Base-by-base conservation (phyloP, 441 rosid genomes). In the Pelargonium citronellum region DNA sequence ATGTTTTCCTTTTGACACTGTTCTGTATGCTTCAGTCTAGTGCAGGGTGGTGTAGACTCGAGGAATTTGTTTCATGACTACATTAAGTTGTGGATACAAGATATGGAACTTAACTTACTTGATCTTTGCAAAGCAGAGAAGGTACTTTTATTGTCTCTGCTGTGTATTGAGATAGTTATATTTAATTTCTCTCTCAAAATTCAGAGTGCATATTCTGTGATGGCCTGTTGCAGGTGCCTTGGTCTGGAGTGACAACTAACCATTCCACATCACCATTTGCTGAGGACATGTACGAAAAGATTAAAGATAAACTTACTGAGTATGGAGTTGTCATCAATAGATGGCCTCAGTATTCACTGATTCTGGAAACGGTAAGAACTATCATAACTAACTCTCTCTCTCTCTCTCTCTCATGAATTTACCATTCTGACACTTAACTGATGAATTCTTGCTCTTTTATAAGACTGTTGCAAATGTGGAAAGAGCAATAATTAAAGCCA, bases 201-300 rank as follows among this genome's bases (percentile, higher is more conserved):
- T n/a, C 30, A 15, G 67, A 57, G 67, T 66, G 16, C 65, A 39
- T 17, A 16, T 6, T 71, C 66, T 76, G 8, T 76, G 9, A 70
- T 15, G 22, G 73, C 49, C 68, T 78, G 66, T 83, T 71, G 71
- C 83, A 90, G 98, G 89, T 90, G 51, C 90, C 92, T n/a, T 91
- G 93, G 92, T 86, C 91, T 65, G 96, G 98, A 74, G 91, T 88
- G 66, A 75, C 84, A 69, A 87, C 97, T 77, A 94, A 87, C 74
- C 87, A 94, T 78, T 87, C 89, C 73, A 91, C 97, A 58, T 91
- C 96, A 76, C 96, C 97, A 24, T 94, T 94, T 76, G 96, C 96
- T 41, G 97, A 94, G 81, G 95, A 90, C 74, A 90, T 91, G 91
- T 91, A 91, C 70, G 96, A 85, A 77, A 90, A 90, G 78, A 81